Base-by-base conservation (phyloP, 2,329 filamentous ascomycete genomes). In the Shiraia sp. region DNA sequence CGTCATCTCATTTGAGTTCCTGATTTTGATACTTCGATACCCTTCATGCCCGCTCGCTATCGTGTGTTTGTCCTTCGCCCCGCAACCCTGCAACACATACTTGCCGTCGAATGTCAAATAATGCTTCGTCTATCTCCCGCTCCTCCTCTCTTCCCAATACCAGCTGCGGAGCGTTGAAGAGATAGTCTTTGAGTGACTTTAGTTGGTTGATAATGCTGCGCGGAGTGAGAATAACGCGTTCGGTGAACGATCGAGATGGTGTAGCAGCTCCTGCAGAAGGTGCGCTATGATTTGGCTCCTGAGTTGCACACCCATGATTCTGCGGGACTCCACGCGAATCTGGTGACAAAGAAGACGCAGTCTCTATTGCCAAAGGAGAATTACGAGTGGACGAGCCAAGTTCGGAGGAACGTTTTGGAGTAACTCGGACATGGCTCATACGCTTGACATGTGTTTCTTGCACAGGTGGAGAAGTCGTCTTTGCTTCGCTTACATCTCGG, bases 101-200 rank as follows among this genome's bases (percentile, higher is more conserved):
- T 65, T 87, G 83, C 49, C 80, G 78, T 66, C 87, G 85, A 51
- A 92, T 81, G 65, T 92, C 86, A 73, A 91, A 88, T 62, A 93
- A 76, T 56, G 89, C 72, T 61, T 91, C 86, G 60, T 93, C 88
- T 52, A 93, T 77, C 62, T 85, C 78, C 45, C 83, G 78, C 38
- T 90, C 80, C 47, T 88, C 83, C 9, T 80, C 75, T 9, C 81
- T 77, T 12, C 82, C 82, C 29, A 95, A 69, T 12, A 79, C 74
- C 15, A 83, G 75, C 19, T 71, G 72, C 39, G 54, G 55, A 4
- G 43, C 49, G 49, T 82, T 77, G 14, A 76, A 74, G 16, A 93
- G 67, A 0, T 86, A 74, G 14, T 71, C 72, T 47, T 71, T 75
- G 30, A 86, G 75, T 26, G 42, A 49, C 42, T 47, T 60, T 24